Conservation (phyloP, 192 early-diverging fungal species). For the Linnemannia zychae region DNA sequence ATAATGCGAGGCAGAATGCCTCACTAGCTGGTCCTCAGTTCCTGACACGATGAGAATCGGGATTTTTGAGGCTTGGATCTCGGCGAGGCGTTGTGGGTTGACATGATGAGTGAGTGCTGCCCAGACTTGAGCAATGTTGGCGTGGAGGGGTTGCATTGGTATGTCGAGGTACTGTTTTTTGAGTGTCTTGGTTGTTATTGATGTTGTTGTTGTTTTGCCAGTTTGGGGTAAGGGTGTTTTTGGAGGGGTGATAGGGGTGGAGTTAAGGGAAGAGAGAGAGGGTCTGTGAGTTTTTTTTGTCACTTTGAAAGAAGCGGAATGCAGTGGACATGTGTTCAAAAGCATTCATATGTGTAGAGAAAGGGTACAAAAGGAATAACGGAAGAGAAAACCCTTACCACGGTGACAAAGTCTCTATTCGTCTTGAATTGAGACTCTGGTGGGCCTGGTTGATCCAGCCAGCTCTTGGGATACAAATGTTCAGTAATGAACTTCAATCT, state of each 20-base stretch:
- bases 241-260: background rate
- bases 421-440: background rate
- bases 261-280: background rate
- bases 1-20: conserved; percentile 17
- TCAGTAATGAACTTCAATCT: background rate
- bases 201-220: background rate
- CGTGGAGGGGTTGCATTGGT: conserved; percentile 15
- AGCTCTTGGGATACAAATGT: conserved; percentile 1
- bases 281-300: background rate
- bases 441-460: background rate
- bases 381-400: background rate
- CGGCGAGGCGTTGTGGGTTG: background rate
- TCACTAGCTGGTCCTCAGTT: conserved; percentile 10
- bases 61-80: background rate
- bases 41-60: conserved; percentile 20
- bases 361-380: background rate
- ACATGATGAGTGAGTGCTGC: conserved; percentile 21
- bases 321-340: background rate
- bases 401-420: background rate
- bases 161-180: conserved; percentile 1
- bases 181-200: background rate
- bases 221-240: background rate
- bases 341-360: background rate
- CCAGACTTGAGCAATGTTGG: conserved; percentile 13
- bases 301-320: background rate